Evolutionary conservation across 331 rosid genomes (phyloP).

Genomic region (Malus hybrid): DNA sequence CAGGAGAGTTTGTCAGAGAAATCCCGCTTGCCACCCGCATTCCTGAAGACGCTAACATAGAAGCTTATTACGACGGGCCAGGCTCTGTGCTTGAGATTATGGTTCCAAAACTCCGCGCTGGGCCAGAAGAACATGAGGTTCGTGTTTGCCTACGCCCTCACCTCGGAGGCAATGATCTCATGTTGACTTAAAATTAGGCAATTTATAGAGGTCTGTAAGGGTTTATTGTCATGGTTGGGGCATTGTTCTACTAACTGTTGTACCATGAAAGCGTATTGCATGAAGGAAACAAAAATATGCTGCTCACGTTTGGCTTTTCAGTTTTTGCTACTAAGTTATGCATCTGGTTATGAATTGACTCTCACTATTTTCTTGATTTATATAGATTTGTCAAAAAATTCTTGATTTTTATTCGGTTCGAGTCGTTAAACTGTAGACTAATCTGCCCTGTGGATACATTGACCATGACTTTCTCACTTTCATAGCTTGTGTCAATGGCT

Average conservation of each 20-base stretch:
- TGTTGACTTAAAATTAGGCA: constrained; percentile 56
- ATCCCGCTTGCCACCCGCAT: constrained; percentile 75
- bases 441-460: background rate
- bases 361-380: constrained; percentile 8
- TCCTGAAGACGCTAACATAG: constrained; percentile 88
- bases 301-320: constrained; percentile 29
- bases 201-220: background rate
- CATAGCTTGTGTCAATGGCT: background rate
- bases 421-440: background rate
- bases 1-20: constrained; percentile 90
- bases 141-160: constrained; percentile 94
- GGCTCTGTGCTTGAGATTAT: constrained; percentile 88
- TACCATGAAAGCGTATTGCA: constrained; percentile 33
- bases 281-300: constrained; percentile 30
- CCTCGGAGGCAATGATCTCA: constrained; percentile 88
- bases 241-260: constrained; percentile 52
- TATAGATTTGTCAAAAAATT: background rate
- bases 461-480: background rate
- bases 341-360: constrained; percentile 10
- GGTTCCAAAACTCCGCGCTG: constrained; percentile 79
- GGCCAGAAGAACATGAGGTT: constrained; percentile 93
- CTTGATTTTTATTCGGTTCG: background rate
- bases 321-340: constrained; percentile 34
- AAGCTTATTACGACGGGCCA: constrained; percentile 89
- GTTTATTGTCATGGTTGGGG: constrained; percentile 26